Conservation (phyloP, 2,329 filamentous ascomycete genomes). For the Cladosporium halotolerans region DNA sequence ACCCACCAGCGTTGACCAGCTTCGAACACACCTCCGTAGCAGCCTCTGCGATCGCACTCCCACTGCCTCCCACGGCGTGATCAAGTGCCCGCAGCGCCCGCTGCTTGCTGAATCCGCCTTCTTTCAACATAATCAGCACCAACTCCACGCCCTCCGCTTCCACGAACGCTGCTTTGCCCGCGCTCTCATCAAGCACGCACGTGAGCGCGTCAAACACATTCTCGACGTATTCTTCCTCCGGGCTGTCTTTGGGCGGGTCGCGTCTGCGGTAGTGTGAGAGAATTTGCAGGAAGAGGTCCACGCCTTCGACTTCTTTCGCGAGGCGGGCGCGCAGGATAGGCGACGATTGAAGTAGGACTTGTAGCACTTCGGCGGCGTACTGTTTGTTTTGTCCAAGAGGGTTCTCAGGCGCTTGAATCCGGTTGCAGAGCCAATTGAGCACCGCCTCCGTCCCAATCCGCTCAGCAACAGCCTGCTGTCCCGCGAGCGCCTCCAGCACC, state of each 20-base stretch:
- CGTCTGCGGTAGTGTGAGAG: constrained; percentile 77
- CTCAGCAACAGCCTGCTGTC: constrained; percentile 61
- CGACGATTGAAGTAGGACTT: constrained; percentile 77
- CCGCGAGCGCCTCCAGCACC: constrained; percentile 80
- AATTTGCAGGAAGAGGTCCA: constrained; percentile 76
- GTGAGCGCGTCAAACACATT: constrained; percentile 86
- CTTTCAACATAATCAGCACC: constrained; percentile 82
- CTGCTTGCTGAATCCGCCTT: constrained; percentile 73
- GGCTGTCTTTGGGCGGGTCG: constrained; percentile 76
- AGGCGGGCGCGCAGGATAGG: constrained; percentile 58
- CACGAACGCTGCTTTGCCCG: constrained; percentile 74
- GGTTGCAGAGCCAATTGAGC: constrained; percentile 68
- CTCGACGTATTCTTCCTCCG: constrained; percentile 92
- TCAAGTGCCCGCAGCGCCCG: constrained; percentile 77
- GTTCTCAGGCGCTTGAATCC: constrained; percentile 64
- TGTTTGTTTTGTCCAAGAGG: constrained; percentile 84
- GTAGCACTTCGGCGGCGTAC: constrained; percentile 85
- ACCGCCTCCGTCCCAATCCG: constrained; percentile 66
- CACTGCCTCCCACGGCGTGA: constrained; percentile 62
- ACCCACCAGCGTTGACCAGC: constrained; percentile 73
- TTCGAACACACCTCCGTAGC: constrained; percentile 59
- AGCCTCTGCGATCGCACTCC: constrained; percentile 31
- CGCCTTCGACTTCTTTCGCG: constrained; percentile 52
- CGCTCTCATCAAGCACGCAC: constrained; percentile 67
- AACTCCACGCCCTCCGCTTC: constrained; percentile 90